These are phyloP conservation scores for Agastache rugosa DNA, from an alignment of 257 asterid genomes.

Conservation along the genomic window DNA sequence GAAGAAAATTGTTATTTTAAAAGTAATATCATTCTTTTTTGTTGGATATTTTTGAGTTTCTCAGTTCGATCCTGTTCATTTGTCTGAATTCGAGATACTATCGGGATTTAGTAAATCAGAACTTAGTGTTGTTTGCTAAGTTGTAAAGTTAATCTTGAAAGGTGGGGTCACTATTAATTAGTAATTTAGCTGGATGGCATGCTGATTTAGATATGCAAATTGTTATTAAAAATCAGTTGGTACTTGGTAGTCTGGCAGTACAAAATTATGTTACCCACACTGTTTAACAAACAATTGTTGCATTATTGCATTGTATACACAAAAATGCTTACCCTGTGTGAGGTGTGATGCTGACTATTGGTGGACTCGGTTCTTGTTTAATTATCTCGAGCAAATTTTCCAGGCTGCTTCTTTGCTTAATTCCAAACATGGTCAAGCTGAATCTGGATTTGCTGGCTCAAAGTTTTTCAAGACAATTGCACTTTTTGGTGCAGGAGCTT, in stretches of 20 bases:
- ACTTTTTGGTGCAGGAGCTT: constrained; percentile 63
- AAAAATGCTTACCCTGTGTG: not conserved
- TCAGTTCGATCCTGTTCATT: no score
- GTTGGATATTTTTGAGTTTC: no score
- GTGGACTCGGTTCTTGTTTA: constrained; percentile 15
- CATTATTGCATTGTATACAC: not conserved
- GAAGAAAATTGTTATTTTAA: no score
- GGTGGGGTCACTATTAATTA: not conserved
- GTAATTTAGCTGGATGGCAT: not conserved
- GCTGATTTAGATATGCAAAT: not conserved
- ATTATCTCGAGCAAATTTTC: constrained; percentile 19
- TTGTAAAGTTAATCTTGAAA: not conserved
- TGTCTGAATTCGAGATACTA: no score
- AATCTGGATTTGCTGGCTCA: constrained; percentile 42
- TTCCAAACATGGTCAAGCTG: constrained; percentile 47
- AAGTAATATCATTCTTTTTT: no score
- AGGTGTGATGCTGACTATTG: constrained; percentile 14
- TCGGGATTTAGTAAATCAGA: not conserved
- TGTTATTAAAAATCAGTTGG: not conserved
- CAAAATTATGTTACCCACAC: not conserved
- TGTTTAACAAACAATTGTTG: not conserved
- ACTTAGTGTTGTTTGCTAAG: not conserved
- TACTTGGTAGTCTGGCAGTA: not conserved
- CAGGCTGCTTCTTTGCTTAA: constrained; percentile 44
- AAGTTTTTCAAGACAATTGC: constrained; percentile 54